Conservation (phyloP, 1,139 yeast species). For the Tardiomyces blankii region DNA sequence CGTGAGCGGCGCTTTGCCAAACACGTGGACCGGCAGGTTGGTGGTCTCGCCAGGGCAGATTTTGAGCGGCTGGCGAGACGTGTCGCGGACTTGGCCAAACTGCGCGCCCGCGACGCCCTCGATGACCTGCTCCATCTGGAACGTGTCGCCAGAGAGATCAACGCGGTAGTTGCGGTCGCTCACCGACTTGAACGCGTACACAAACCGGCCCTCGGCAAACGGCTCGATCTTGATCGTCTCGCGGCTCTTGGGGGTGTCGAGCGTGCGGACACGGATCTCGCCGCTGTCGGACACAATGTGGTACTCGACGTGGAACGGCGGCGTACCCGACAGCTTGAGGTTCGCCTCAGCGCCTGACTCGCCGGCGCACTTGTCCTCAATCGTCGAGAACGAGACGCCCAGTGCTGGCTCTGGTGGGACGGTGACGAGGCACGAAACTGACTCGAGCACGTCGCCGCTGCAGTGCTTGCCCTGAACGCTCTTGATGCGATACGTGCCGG, state of each 20-base stretch:
- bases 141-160: constrained; percentile 20
- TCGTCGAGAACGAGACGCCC: constrained; percentile 32
- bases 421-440: constrained; percentile 34
- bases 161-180: constrained; percentile 26
- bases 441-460: constrained; percentile 44
- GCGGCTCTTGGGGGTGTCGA: constrained; percentile 25
- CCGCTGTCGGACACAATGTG: constrained; percentile 31
- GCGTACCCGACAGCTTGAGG: constrained; percentile 55
- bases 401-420: constrained; percentile 40
- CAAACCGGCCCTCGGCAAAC: constrained; percentile 67
- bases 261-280: constrained; percentile 13
- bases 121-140: constrained; percentile 23
- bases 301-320: constrained; percentile 70
- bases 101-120: constrained; percentile 29
- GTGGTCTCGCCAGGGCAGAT: constrained; percentile 38
- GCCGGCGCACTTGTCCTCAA: constrained; percentile 84
- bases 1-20: constrained; percentile 71
- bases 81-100: constrained; percentile 13
- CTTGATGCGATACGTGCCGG: constrained; percentile 54
- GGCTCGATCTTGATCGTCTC: constrained; percentile 64
- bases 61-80: constrained; percentile 11
- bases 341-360: constrained; percentile 76
- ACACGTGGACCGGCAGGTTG: constrained; percentile 45
- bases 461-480: constrained; percentile 51
- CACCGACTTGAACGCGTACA: constrained; percentile 48